Evolutionary conservation across 345 rosid species (phyloP).

Genomic region (Linum lewisii): DNA sequence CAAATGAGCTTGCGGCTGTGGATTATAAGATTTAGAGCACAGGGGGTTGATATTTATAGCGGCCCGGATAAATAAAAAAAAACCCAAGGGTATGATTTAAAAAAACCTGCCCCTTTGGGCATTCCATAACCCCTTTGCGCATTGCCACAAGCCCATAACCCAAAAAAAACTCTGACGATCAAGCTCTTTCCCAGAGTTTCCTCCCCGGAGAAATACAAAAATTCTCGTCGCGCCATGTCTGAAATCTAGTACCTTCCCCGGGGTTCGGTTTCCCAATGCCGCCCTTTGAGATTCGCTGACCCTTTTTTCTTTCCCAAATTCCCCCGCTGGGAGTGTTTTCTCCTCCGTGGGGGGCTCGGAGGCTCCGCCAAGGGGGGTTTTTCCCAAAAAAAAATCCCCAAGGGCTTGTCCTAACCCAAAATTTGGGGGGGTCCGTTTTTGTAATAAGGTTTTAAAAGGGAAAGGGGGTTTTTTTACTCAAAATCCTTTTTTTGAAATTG

Average conservation of each 20-base stretch:
- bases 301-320: slow-evolving; percentile 25
- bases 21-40: too few species aligned
- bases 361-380: slow-evolving; percentile 68
- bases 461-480: not conserved
- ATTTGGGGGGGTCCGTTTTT: slow-evolving; percentile 92
- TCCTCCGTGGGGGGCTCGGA: slow-evolving; percentile 50
- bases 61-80: too few species aligned
- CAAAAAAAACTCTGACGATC: too few species aligned
- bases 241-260: slow-evolving; percentile 18
- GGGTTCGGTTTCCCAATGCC: slow-evolving; percentile 14
- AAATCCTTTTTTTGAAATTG: not conserved
- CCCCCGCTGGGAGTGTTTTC: slow-evolving; percentile 33
- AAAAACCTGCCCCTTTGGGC: too few species aligned
- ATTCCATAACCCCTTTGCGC: too few species aligned
- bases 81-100: too few species aligned
- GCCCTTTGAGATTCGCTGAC: slow-evolving; percentile 22
- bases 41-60: too few species aligned
- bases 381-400: slow-evolving; percentile 35
- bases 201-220: not conserved
- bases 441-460: slow-evolving; percentile 96
- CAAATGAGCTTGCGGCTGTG: too few species aligned
- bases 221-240: not conserved
- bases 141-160: too few species aligned
- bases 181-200: too few species aligned
- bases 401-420: slow-evolving; percentile 78